These are phyloP conservation scores for Talaromyces verruculosus DNA, from an alignment of 2,329 filamentous ascomycete species.

Conservation along the genomic window DNA sequence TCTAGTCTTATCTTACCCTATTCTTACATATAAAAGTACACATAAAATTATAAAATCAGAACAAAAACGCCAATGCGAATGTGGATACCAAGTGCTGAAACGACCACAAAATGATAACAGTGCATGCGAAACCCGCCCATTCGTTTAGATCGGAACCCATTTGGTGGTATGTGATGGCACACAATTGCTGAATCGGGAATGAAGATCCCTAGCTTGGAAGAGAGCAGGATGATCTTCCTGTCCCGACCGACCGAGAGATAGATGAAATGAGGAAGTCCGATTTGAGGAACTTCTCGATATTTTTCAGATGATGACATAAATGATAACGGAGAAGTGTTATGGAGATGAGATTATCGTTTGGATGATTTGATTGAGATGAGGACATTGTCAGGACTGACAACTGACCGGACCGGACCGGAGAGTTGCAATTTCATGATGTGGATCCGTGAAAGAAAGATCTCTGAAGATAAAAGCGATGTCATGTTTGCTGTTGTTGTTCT, in stretches of 20 bases:
- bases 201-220: slow-evolving; percentile 12
- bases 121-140: background rate
- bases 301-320: background rate
- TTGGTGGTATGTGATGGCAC: slow-evolving; percentile 15
- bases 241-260: background rate
- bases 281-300: background rate
- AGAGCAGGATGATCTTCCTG: background rate
- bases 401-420: background rate
- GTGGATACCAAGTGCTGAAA: slow-evolving; percentile 12
- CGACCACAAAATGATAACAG: background rate
- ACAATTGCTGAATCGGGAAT: slow-evolving; percentile 22
- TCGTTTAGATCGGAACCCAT: background rate
- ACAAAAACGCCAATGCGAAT: slow-evolving; percentile 13
- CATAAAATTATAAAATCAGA: background rate
- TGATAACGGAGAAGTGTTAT: background rate
- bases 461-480: background rate
- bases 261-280: background rate
- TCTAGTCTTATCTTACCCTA: background rate
- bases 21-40: slow-evolving; percentile 5
- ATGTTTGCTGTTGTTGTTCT: slow-evolving; percentile 6
- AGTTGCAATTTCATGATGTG: background rate
- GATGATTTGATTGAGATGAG: background rate
- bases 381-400: background rate
- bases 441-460: background rate
- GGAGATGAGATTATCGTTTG: background rate